Base-by-base conservation (phyloP, 1,284 basidiomycete genomes). In the Apiotrichum sp. region DNA sequence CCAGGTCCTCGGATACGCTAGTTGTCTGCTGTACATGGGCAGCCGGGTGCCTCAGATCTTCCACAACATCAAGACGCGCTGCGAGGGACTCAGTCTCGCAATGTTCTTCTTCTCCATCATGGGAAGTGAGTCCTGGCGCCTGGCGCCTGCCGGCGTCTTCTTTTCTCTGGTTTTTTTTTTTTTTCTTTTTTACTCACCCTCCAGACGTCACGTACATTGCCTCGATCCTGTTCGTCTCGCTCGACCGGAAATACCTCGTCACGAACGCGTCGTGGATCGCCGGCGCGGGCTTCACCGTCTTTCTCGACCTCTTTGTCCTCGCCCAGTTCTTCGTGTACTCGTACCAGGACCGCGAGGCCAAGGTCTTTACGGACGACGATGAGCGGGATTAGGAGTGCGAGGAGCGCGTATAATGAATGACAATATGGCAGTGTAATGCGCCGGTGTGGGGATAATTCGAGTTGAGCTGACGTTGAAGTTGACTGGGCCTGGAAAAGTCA, bases 31-130 rank as follows among this genome's bases (percentile, higher is more conserved):
- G n/a, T 75, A 76, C 63, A 58, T 93, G 58, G 86, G 85, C 42
- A 85, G 89, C 53, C 83, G 91, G 58, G 77, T 93, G 61, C 91
- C 91, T 45, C 91, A 95, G 74, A 93, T 95, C 67, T 75, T 66
- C 32, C 74, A 78, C 61, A 78, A 78, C 63, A 77, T 86, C 63
- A 81, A 85, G 67, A 96, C 93, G 5, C 84, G 86, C 67, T 97
- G 93, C 74, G 87, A 88, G 67, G 93, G 93, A 9, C 82, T 98
- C 53, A 89, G 89, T 33, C 84, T 91, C 47, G 90, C 88, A 14
- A 80, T 98, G 59, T 98, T 97, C 78, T 82, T 93, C 74, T 97
- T 96, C 75, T 83, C 89, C 16, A 90, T 97, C 56, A 81, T 85
- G 48, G 91, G 91, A 44, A 95, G 76, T 76, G 57, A 67, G 75